Percentiles rank a stretch among this genome's conserved stretches.
Evolutionary conservation across 2,329 filamentous ascomycete genomes (phyloP).

Genomic region (Fusarium sp.): DNA sequence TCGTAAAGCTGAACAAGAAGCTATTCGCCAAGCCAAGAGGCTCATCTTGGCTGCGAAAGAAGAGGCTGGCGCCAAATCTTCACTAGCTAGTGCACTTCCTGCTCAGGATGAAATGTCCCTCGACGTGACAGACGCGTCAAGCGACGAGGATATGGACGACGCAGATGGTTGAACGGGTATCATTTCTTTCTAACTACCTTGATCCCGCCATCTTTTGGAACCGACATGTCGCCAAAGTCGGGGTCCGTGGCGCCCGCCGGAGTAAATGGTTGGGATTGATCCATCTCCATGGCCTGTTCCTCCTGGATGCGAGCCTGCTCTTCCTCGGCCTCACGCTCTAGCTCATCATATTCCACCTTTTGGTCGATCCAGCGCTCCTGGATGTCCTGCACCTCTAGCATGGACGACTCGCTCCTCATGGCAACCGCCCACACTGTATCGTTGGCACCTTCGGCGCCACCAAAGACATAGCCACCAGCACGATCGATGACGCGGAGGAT

Average conservation of each 20-base stretch:
- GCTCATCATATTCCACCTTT: conserved; percentile 85
- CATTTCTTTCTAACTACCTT: conserved; percentile 74
- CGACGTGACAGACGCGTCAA: conserved; percentile 56
- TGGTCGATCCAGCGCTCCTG: conserved; percentile 96
- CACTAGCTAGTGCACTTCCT: conserved; percentile 30
- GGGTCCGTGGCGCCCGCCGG: conserved; percentile 50
- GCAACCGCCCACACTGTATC: conserved; percentile 98
- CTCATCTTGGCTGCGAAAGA: conserved; percentile 74
- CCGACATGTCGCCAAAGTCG: conserved; percentile 61
- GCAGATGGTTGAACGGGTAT: conserved; percentile 56
- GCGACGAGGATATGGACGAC: conserved; percentile 56
- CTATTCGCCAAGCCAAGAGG: conserved; percentile 77
- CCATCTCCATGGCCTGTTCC: conserved; percentile 52
- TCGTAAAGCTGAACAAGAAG: conserved; percentile 89
- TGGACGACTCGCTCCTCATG: conserved; percentile 78
- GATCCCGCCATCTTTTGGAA: conserved; percentile 70
- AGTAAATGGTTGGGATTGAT: conserved; percentile 40
- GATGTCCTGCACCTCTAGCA: conserved; percentile 86
- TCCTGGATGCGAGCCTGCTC: conserved; percentile 69
- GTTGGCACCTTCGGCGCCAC: conserved; percentile 87
- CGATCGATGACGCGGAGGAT: conserved; percentile 89
- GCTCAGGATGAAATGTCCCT: conserved; percentile 51
- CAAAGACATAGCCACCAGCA: conserved; percentile 92
- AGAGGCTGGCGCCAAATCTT: conserved; percentile 37
- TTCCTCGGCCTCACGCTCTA: conserved; percentile 78